Percentiles rank a stretch among this genome's conserved stretches.
Evolutionary conservation across 768 basidiomycete genomes (phyloP).

Genomic region (Tricholoma saponaceum): DNA sequence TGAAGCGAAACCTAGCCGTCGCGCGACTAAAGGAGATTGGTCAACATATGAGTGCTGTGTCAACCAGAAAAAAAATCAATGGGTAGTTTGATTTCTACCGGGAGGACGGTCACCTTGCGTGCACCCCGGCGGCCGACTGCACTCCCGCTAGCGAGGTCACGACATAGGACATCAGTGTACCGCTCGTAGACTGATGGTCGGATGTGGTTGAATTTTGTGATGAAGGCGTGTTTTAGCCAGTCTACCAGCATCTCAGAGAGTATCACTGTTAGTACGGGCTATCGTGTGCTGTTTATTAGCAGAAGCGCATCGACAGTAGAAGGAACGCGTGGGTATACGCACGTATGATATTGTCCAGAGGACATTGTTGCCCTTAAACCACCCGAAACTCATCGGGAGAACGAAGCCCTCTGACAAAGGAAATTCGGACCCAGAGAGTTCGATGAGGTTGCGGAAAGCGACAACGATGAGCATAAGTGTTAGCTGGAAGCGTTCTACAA

Average conservation of each 20-base stretch:
- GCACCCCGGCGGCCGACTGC: constrained; percentile 62
- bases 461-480: constrained; percentile 88
- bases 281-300: neutral
- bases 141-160: constrained; percentile 82
- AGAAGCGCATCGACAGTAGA: neutral
- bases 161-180: constrained; percentile 92
- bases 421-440: constrained; percentile 88
- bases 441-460: constrained; percentile 91
- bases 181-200: constrained; percentile 92
- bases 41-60: constrained; percentile 85
- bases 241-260: constrained; percentile 92
- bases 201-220: constrained; percentile 99
- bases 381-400: constrained; percentile 80
- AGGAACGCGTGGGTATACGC: constrained; percentile 22
- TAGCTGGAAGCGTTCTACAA: constrained; percentile 95
- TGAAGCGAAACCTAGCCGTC: constrained; percentile 90
- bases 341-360: constrained; percentile 91
- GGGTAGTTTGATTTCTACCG: neutral
- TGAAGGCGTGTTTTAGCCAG: constrained; percentile 99
- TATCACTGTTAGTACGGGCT: constrained; percentile 93
- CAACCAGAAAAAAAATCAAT: constrained; percentile 2
- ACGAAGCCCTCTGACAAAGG: constrained; percentile 69
- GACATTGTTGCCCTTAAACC: constrained; percentile 75
- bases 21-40: constrained; percentile 91
- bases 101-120: constrained; percentile 51